Conservation (phyloP, 2,329 filamentous ascomycete species). For the Drechslera avenae region DNA sequence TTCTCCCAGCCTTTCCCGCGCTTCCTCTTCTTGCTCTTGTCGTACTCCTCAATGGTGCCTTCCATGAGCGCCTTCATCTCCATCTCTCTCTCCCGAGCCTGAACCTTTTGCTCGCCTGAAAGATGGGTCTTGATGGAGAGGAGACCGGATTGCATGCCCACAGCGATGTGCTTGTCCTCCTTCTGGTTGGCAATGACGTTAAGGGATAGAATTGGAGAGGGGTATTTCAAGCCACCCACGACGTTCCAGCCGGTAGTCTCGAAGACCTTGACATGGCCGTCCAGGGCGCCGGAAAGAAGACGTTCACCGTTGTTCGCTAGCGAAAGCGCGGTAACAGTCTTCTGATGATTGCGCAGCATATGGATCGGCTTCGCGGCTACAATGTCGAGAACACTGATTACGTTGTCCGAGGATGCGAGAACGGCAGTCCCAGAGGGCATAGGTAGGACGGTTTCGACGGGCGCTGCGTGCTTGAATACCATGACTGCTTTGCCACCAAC, state of each 20-base stretch:
- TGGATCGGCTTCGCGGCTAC: conserved; percentile 87
- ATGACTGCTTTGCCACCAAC: conserved; percentile 71
- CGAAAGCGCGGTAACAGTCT: conserved; percentile 89
- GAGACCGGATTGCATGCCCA: conserved; percentile 94
- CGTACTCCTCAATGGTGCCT: conserved; percentile 78
- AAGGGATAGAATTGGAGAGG: conserved; percentile 85
- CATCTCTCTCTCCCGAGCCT: conserved; percentile 76
- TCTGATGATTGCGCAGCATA: conserved; percentile 92
- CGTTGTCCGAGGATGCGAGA: conserved; percentile 81
- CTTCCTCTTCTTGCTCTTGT: conserved; percentile 70
- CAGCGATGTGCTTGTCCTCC: conserved; percentile 90
- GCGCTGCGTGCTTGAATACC: conserved; percentile 91
- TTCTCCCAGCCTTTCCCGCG: conserved; percentile 65
- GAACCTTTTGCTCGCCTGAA: conserved; percentile 77
- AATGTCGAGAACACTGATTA: conserved; percentile 89
- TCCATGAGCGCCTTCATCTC: conserved; percentile 83
- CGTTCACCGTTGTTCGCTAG: conserved; percentile 80
- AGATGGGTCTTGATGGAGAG: conserved; percentile 88
- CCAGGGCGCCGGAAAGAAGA: conserved; percentile 84
- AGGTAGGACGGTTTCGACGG: conserved; percentile 86
- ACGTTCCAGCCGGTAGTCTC: conserved; percentile 95
- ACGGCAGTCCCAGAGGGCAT: conserved; percentile 86
- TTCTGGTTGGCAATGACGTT: conserved; percentile 71
- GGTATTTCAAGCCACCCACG: conserved; percentile 92
- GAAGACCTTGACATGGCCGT: conserved; percentile 96